These are phyloP conservation scores for Afroboletus lepidellus DNA, from an alignment of 1,284 basidiomycete genomes.

Conservation along the genomic window DNA sequence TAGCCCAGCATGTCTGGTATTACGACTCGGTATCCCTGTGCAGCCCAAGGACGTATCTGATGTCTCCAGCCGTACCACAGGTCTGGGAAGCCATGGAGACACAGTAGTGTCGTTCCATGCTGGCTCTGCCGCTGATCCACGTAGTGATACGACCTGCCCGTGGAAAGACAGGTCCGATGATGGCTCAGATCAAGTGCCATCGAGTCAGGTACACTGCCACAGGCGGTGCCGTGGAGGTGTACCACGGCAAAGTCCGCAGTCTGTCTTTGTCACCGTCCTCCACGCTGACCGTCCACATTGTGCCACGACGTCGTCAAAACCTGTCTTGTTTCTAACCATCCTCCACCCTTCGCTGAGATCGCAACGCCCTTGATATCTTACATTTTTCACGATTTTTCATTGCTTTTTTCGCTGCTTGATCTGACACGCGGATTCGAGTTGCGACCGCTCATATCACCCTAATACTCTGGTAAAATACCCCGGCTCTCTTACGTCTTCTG, in stretches of 20 bases:
- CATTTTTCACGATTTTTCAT: constrained; percentile 19
- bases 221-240: constrained; percentile 22
- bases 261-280: constrained; percentile 29
- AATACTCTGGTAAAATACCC: constrained; percentile 15
- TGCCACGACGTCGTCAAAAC: constrained; percentile 7
- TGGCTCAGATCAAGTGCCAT: not conserved
- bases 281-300: constrained; percentile 20
- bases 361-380: not conserved
- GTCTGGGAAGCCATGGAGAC: constrained; percentile 75
- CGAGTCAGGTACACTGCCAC: not conserved
- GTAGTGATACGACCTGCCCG: constrained; percentile 63
- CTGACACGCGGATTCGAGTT: constrained; percentile 19
- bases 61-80: constrained; percentile 71
- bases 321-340: constrained; percentile 1
- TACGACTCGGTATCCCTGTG: constrained; percentile 61
- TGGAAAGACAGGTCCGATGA: constrained; percentile 44
- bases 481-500: constrained; percentile 13
- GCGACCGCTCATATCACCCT: constrained; percentile 25
- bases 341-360: constrained; percentile 20
- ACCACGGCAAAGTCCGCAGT: constrained; percentile 30
- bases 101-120: constrained; percentile 53
- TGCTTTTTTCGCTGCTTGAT: constrained; percentile 26
- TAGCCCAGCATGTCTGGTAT: constrained; percentile 75
- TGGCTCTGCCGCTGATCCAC: constrained; percentile 56
- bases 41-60: constrained; percentile 67